Percentiles rank a stretch among this genome's conserved stretches.
Evolutionary conservation across 2,329 filamentous ascomycete species (phyloP).

Genomic region (Coniochaeta pulveracea): DNA sequence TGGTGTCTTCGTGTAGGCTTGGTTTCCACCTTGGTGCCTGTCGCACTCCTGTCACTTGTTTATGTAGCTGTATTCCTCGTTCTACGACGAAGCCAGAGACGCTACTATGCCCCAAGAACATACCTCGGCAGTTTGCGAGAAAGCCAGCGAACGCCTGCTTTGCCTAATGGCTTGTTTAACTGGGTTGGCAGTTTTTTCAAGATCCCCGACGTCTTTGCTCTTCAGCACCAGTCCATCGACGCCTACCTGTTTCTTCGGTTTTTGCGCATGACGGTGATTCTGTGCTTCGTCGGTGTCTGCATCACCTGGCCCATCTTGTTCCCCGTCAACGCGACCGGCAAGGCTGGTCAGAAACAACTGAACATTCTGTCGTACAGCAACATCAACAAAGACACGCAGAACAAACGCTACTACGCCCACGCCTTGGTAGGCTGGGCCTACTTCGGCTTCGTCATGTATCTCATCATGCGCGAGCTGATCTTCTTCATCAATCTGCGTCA

Average conservation of each 20-base stretch:
- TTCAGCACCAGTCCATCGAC: slow-evolving; percentile 87
- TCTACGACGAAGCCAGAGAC: slow-evolving; percentile 30
- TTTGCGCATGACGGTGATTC: slow-evolving; percentile 62
- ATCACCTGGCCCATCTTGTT: slow-evolving; percentile 83
- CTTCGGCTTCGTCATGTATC: slow-evolving; percentile 79
- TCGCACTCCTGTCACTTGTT: too few relatives aligned
- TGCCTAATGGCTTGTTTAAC: slow-evolving; percentile 51
- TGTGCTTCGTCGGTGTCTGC: slow-evolving; percentile 72
- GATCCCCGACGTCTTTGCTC: slow-evolving; percentile 63
- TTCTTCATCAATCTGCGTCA: slow-evolving; percentile 90
- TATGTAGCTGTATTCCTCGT: too few relatives aligned
- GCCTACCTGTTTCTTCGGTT: slow-evolving; percentile 86
- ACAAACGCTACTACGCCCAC: slow-evolving; percentile 70
- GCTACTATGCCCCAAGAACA: slow-evolving; percentile 38
- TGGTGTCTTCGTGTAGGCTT: too few relatives aligned
- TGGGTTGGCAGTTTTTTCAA: slow-evolving; percentile 60
- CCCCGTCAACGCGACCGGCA: slow-evolving; percentile 79
- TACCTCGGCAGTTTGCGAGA: slow-evolving; percentile 34
- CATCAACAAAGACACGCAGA: slow-evolving; percentile 37
- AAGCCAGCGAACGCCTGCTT: slow-evolving; percentile 43
- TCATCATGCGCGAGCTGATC: slow-evolving; percentile 77
- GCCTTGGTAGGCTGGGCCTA: slow-evolving; percentile 72
- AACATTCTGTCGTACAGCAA: slow-evolving; percentile 74
- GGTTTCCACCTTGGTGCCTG: too few relatives aligned
- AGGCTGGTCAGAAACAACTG: slow-evolving; percentile 51